phyloP scores from a whole-genome alignment of 2,329 filamentous ascomycete species.

The Pestalotiopsis sp. region DNA sequence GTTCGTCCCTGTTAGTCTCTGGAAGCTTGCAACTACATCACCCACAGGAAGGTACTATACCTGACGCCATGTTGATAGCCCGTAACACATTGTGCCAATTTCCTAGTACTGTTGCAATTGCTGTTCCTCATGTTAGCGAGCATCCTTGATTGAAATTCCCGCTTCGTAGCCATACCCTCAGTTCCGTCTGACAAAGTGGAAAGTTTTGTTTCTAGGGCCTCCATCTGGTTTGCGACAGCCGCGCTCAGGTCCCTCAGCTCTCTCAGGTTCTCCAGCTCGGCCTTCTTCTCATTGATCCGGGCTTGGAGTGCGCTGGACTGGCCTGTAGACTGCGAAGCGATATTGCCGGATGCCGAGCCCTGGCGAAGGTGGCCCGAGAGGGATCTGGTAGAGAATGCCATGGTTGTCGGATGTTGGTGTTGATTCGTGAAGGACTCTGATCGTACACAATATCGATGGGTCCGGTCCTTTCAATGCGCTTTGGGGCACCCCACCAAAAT shows the following conservation, averaged over 20 bases:
- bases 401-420: constrained; percentile 27
- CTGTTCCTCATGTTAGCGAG: constrained; percentile 40
- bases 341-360: constrained; percentile 50
- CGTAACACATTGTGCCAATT: constrained; percentile 89
- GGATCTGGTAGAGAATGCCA: constrained; percentile 59
- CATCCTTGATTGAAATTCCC: constrained; percentile 19
- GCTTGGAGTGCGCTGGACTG: constrained; percentile 72
- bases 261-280: constrained; percentile 76
- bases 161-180: constrained; percentile 57
- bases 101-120: constrained; percentile 79
- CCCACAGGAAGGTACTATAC: constrained; percentile 46
- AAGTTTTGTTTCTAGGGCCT: constrained; percentile 76
- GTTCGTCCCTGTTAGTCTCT: constrained; percentile 8
- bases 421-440: background rate
- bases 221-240: constrained; percentile 79
- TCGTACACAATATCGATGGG: background rate
- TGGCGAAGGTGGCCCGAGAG: constrained; percentile 70
- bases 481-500: background rate
- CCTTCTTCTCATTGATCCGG: constrained; percentile 83
- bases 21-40: constrained; percentile 13
- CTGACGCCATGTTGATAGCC: constrained; percentile 84
- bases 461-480: background rate
- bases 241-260: constrained; percentile 79
- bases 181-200: constrained; percentile 79
- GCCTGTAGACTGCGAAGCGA: constrained; percentile 45